Evolutionary conservation across 2,329 filamentous ascomycete species (phyloP), one percentile per base, ranked within the genome.

Genomic region (Elsinoe australis): DNA sequence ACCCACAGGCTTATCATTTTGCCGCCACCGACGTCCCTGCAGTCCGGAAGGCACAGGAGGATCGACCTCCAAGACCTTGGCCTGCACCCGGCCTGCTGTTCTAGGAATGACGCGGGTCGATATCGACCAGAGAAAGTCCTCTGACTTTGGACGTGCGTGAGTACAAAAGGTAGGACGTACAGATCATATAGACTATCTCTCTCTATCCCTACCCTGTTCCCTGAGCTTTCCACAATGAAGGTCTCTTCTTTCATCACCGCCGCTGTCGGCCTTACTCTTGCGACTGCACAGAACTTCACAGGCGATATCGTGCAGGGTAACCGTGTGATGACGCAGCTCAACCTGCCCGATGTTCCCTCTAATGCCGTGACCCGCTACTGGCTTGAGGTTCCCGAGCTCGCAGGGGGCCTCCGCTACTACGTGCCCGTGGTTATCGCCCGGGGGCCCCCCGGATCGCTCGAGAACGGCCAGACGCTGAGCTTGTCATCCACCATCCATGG

Each of bases 401-500:
- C 66, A 58, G 64, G 64, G 21, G 65, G 64, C n/a, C 54, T 60
- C 7, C 55, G 61, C 1, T 60, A 66, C 10, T 62, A 66, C 39
- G 58, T 67, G 7, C 64, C 65, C 2, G 58, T 67, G 0, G 60
- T 67, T 49, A 63, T 67, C 5, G 64, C 64, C 15, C 59, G 64
- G 8, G 65, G 64, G 28, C 61, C 63, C 19, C 54, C 59, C 12
- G 62, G 64, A 36, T 65, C 61, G 39, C 52, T 67, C 10, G 52
- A 63, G 19, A 61, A 53, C 1, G 65, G 64, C 3, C 61, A 62
- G 52, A 67, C 63, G 50, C 52, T 67, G 19, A 64, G 61, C 1
- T 54, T 68, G 4, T 65, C 64, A 8, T 63, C 60, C 17, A 59
- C 64, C 1, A 66, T 67, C 3, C 64, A 67, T 47, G 64, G 64